phyloP scores from a whole-genome alignment of 2,329 filamentous ascomycete genomes.

The Beauveria scarabaeidicola region DNA sequence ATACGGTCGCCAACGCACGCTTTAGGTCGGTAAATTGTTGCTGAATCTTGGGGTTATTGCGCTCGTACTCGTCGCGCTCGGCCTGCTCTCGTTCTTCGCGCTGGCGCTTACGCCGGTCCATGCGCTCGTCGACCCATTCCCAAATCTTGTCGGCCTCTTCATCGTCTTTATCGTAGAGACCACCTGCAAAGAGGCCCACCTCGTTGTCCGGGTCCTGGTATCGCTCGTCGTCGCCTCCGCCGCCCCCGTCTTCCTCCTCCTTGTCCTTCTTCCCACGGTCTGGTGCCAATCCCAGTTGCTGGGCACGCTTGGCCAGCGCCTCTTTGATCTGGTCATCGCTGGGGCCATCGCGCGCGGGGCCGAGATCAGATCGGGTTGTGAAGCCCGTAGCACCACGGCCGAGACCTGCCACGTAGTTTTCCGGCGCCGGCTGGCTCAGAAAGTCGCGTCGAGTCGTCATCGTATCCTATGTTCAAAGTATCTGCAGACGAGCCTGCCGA shows the following conservation, averaged over 20 bases:
- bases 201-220: slow-evolving; percentile 98
- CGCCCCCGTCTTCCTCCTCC: slow-evolving; percentile 64
- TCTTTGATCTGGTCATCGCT: slow-evolving; percentile 98
- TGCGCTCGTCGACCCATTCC: slow-evolving; percentile 90
- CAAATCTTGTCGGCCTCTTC: slow-evolving; percentile 97
- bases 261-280: slow-evolving; percentile 57
- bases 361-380: slow-evolving; percentile 92
- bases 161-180: slow-evolving; percentile 94
- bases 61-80: slow-evolving; percentile 91
- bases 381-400: slow-evolving; percentile 97
- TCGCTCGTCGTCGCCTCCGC: slow-evolving; percentile 67
- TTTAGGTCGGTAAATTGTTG: slow-evolving; percentile 97
- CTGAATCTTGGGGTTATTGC: slow-evolving; percentile 95
- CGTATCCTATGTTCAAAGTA: slow-evolving; percentile 13
- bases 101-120: slow-evolving; percentile 82
- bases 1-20: slow-evolving; percentile 75
- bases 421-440: slow-evolving; percentile 73
- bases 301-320: slow-evolving; percentile 86
- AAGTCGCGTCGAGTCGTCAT: slow-evolving; percentile 70
- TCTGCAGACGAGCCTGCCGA: not conserved
- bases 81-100: slow-evolving; percentile 91
- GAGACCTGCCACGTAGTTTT: slow-evolving; percentile 90
- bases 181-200: slow-evolving; percentile 87
- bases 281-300: slow-evolving; percentile 63
- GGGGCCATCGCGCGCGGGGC: slow-evolving; percentile 87